Percentiles rank a stretch among this genome's conserved stretches.
Evolutionary conservation across 1,139 yeast genomes (phyloP).

Genomic region (Pichia inconspicua): DNA sequence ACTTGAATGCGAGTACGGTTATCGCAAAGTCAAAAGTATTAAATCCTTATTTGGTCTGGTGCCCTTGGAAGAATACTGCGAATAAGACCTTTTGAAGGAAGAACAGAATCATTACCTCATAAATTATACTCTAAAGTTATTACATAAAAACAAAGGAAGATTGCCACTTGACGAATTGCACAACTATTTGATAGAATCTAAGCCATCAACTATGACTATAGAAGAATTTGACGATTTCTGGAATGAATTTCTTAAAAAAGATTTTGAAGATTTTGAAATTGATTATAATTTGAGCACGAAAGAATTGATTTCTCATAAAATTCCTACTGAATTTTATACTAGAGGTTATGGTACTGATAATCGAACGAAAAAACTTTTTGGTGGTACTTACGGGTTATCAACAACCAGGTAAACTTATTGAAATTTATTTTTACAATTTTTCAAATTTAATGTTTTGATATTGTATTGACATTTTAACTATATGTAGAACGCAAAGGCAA

Average conservation of each 20-base stretch:
- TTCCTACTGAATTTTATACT: slow-evolving; percentile 21
- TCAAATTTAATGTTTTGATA: too few relatives aligned
- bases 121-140: slow-evolving; percentile 55
- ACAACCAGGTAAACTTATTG: slow-evolving; percentile 2
- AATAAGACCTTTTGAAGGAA: slow-evolving; percentile 70
- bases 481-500: neutral
- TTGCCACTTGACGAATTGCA: slow-evolving; percentile 48
- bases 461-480: too few relatives aligned
- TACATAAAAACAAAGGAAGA: slow-evolving; percentile 64
- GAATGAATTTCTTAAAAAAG: slow-evolving; percentile 51
- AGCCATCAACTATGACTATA: slow-evolving; percentile 30
- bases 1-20: slow-evolving; percentile 66
- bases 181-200: slow-evolving; percentile 48
- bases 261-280: slow-evolving; percentile 47
- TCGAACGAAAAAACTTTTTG: slow-evolving; percentile 12
- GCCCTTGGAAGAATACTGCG: slow-evolving; percentile 60
- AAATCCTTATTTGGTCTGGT: slow-evolving; percentile 47
- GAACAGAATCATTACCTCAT: slow-evolving; percentile 62
- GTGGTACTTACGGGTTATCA: slow-evolving; percentile 16
- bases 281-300: slow-evolving; percentile 24
- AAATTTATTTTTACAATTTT: too few relatives aligned
- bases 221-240: slow-evolving; percentile 80
- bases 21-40: slow-evolving; percentile 48
- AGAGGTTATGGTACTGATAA: slow-evolving; percentile 18
- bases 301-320: slow-evolving; percentile 18